Percentiles rank a stretch among this genome's conserved stretches.
Evolutionary conservation across 306 rosid species (phyloP).

Genomic region (Vachellia collinsii): DNA sequence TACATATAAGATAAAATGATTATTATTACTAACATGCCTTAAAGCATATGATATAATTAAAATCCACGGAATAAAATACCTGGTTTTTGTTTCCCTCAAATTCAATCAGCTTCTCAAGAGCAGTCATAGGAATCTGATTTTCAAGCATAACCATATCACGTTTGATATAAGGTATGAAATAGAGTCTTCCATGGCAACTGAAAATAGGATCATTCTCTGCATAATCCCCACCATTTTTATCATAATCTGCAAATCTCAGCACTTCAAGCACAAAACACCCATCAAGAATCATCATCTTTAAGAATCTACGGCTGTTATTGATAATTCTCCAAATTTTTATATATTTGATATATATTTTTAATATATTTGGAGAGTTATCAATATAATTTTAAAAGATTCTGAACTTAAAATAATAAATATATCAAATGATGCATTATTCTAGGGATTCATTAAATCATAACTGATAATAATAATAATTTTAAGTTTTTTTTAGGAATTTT

Average conservation of each 20-base stretch:
- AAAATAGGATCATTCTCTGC: constrained; percentile 54
- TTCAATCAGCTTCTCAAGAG: constrained; percentile 41
- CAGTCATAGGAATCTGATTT: constrained; percentile 60
- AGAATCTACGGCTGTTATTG: constrained; percentile 29
- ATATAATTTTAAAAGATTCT: no score
- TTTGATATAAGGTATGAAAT: constrained; percentile 36
- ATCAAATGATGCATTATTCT: no score
- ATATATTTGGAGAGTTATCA: no score
- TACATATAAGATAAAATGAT: background rate
- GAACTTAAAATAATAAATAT: no score
- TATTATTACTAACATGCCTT: background rate
- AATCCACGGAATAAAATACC: background rate
- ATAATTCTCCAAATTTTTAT: no score
- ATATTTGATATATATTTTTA: no score
- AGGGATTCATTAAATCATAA: no score
- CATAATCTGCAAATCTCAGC: background rate
- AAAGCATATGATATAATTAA: background rate
- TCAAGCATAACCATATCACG: constrained; percentile 71
- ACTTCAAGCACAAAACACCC: constrained; percentile 64
- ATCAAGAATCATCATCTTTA: constrained; percentile 56
- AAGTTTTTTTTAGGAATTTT: no score
- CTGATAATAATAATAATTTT: no score
- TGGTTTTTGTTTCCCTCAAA: constrained; percentile 25
- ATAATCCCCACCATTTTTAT: constrained; percentile 25
- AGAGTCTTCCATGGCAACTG: constrained; percentile 49